Percentiles rank a stretch among this genome's conserved stretches.
phyloP scores from a whole-genome alignment of 352 stramenopile genomes.

The Blastocystis sp. region DNA sequence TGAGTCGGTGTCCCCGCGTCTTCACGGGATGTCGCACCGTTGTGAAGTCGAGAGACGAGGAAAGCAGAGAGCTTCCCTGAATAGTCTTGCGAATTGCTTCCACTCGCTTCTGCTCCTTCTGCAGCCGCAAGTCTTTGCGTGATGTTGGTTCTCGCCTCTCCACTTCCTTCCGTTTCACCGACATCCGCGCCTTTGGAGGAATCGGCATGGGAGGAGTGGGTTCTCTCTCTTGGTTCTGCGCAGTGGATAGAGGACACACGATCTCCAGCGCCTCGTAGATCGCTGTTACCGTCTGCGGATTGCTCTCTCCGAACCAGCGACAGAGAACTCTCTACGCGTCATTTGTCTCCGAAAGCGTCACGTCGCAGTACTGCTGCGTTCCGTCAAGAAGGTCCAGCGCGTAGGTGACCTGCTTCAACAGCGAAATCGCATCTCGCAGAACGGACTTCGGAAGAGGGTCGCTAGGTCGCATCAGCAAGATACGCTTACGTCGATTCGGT shows the following conservation, averaged over 20 bases:
- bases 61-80: neutral
- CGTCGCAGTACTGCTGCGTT: neutral
- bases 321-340: constrained; percentile 20
- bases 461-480: neutral
- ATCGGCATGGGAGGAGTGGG: neutral
- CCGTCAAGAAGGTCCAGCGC: neutral
- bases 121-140: neutral
- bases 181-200: neutral
- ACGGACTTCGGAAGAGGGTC: neutral
- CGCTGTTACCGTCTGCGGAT: neutral
- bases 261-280: constrained; percentile 24
- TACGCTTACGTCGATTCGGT: neutral
- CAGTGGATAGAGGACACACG: neutral
- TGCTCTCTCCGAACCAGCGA: neutral
- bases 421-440: neutral
- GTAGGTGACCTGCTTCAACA: constrained; percentile 38
- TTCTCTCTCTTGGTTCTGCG: neutral
- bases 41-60: constrained; percentile 1
- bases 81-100: neutral
- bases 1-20: neutral
- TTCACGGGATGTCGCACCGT: neutral
- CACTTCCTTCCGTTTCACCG: neutral
- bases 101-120: neutral
- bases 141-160: too few species aligned
- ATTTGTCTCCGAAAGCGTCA: neutral